A percentile compares a stretch with the other conserved stretches of the same genome.
These are phyloP conservation scores for Limonomyces culmigenus DNA, from an alignment of 1,284 basidiomycete species.

Conservation along the genomic window DNA sequence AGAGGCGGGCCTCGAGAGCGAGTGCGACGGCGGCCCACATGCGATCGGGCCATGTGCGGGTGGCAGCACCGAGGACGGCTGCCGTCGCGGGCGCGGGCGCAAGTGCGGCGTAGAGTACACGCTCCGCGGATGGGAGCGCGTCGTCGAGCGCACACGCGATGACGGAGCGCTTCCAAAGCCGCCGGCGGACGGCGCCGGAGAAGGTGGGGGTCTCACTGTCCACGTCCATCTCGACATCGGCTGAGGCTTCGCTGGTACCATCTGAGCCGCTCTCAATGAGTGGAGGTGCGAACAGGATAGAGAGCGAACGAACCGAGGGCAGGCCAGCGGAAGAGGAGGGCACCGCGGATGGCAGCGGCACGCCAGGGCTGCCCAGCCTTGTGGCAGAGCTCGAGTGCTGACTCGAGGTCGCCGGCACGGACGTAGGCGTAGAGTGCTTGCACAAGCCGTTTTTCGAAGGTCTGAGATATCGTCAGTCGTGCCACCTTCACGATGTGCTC, in stretches of 20 bases:
- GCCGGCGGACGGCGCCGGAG: too few species aligned
- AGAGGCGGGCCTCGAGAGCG: conserved; percentile 70
- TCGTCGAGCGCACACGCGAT: conserved; percentile 22
- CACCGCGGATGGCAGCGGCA: conserved; percentile 72
- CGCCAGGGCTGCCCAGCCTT: conserved; percentile 85
- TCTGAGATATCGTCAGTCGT: conserved; percentile 19
- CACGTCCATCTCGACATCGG: conserved; percentile 30
- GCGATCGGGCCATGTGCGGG: conserved; percentile 86
- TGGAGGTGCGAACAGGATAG: background rate
- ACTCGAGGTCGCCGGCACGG: conserved; percentile 66
- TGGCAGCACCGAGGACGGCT: conserved; percentile 59
- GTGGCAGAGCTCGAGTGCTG: conserved; percentile 71
- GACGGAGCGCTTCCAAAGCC: conserved; percentile 58
- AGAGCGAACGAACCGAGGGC: conserved; percentile 31
- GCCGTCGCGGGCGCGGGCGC: conserved; percentile 67
- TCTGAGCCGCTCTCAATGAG: conserved; percentile 25
- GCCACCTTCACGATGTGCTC: background rate
- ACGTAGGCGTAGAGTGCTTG: conserved; percentile 67
- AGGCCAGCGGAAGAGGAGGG: conserved; percentile 58
- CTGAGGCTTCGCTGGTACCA: conserved; percentile 32
- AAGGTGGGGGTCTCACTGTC: conserved; percentile 64
- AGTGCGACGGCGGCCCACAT: conserved; percentile 86
- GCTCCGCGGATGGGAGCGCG: conserved; percentile 57
- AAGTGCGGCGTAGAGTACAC: conserved; percentile 77
- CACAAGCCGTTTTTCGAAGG: conserved; percentile 60